A percentile compares a stretch with the other conserved stretches of the same genome.
Conservation (phyloP, 2,329 filamentous ascomycete genomes). For the Xylaria hypoxylon region DNA sequence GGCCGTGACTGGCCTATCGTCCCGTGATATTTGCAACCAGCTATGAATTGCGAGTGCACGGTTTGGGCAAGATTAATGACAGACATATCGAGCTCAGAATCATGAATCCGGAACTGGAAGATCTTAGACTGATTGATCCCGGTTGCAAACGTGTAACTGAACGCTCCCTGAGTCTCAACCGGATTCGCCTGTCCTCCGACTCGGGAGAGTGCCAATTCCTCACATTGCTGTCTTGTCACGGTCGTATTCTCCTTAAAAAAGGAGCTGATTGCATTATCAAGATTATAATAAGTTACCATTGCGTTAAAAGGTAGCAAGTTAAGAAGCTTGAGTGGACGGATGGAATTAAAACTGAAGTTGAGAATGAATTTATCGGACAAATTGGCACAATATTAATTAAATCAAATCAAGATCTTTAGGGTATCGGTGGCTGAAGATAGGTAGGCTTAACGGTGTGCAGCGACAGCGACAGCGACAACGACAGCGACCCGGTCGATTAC, state of each 20-base stretch:
- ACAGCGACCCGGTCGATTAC: background rate
- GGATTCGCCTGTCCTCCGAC: conserved; percentile 17
- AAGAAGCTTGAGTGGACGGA: background rate
- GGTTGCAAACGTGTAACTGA: conserved; percentile 24
- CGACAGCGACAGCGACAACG: background rate
- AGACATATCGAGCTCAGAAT: conserved; percentile 9
- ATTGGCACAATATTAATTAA: no score
- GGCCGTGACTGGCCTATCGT: conserved; percentile 18
- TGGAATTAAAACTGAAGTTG: background rate
- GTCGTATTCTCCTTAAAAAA: conserved; percentile 19
- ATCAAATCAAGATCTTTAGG: no score
- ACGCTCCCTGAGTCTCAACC: conserved; percentile 23
- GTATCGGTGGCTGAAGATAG: background rate
- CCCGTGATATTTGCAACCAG: conserved; percentile 21
- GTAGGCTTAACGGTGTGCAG: background rate
- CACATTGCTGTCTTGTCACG: conserved; percentile 29
- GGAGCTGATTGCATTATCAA: conserved; percentile 23
- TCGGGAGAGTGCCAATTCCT: conserved; percentile 14
- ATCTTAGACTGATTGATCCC: conserved; percentile 13
- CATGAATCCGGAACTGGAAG: conserved; percentile 26
- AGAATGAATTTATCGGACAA: background rate
- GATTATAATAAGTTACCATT: conserved; percentile 20
- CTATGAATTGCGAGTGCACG: conserved; percentile 16
- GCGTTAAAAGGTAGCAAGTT: conserved; percentile 8
- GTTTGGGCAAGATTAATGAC: conserved; percentile 16